Base-by-base conservation (phyloP, 2,329 filamentous ascomycete species). In the Ustulina deusta region DNA sequence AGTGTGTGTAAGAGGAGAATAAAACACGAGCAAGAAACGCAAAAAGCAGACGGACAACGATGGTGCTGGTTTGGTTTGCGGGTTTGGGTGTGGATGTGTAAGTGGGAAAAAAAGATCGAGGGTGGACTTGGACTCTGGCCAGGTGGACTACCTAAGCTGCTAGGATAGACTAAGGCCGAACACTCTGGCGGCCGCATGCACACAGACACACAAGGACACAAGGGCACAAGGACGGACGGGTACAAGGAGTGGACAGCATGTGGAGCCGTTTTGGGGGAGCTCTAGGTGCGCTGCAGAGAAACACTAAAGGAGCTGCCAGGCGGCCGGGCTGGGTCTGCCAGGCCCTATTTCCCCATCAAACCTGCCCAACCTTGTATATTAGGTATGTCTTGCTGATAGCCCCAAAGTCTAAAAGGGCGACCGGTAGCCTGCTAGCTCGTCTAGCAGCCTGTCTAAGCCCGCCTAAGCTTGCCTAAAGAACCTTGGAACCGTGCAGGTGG, bases 11-110 rank as follows among this genome's bases (percentile, higher is more conserved):
- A 73, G 73, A 73, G 70, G 72, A 83, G 81, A 80, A 81, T 82
- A 84, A 83, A 80, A 83, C 72, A 75, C 73, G 73, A 73, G 71
- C 71, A 74, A 74, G 73, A 73, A 73, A 74, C 70, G 66, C 69
- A 71, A 75, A 77, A 75, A 72, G 72, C 73, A 72, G 71, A 74
- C 69, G 78, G 74, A 78, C 77, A 78, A 78, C 75, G 76, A 78
- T 76, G 74, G 77, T 78, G 76, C 77, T 73, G 74, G 75, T 75
- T 77, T 73, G 73, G 74, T 74, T 78, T 77, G 74, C 74, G 74
- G 70, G 73, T 75, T 73, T 68, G 66, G 66, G 69, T 71, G 71
- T 72, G 70, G 73, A 74, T 75, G 75, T 75, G 70, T 73, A 73
- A 73, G 72, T 75, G 75, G 73, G 75, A 72, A 73, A 74, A 70